Evolutionary conservation across 163 green algal genomes (phyloP).

Genomic region (Volvox carteri): DNA sequence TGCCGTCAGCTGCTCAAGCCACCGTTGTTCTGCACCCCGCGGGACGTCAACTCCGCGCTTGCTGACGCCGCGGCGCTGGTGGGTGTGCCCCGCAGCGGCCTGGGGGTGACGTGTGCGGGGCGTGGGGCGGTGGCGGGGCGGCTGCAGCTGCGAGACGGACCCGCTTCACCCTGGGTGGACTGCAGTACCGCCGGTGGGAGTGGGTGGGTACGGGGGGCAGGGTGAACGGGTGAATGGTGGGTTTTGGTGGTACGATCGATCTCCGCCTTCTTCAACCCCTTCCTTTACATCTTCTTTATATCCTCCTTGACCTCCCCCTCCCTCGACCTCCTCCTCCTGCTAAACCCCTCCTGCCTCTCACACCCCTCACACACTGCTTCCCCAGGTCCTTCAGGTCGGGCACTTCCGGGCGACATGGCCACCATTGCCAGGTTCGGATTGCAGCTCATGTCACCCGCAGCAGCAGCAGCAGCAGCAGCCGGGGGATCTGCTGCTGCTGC

Average conservation of each 20-base stretch:
- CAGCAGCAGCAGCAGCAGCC: neutral
- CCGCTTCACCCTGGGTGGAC: slow-evolving; percentile 66
- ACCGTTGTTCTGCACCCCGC: slow-evolving; percentile 63
- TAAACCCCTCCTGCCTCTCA: no score
- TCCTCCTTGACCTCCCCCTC: no score
- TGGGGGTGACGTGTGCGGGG: slow-evolving; percentile 71
- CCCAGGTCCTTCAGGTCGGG: slow-evolving; percentile 45
- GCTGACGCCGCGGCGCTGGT: slow-evolving; percentile 70
- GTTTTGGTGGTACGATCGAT: no score
- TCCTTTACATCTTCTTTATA: no score
- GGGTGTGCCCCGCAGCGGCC: slow-evolving; percentile 62
- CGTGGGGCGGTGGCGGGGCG: slow-evolving; percentile 70
- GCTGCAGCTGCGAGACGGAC: slow-evolving; percentile 59
- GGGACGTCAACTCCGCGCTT: slow-evolving; percentile 69
- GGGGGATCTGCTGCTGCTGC: neutral
- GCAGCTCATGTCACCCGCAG: slow-evolving; percentile 31
- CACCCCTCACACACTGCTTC: no score
- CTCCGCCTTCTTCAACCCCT: no score
- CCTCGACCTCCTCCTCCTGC: no score
- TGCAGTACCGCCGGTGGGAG: slow-evolving; percentile 59
- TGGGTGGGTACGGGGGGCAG: no score
- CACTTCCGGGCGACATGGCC: slow-evolving; percentile 72
- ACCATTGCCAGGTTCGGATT: slow-evolving; percentile 64
- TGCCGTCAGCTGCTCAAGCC: slow-evolving; percentile 62
- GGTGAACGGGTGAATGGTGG: no score